Base-by-base conservation (phyloP, 2,329 filamentous ascomycete genomes). In the Cladophialophora yegresii region DNA sequence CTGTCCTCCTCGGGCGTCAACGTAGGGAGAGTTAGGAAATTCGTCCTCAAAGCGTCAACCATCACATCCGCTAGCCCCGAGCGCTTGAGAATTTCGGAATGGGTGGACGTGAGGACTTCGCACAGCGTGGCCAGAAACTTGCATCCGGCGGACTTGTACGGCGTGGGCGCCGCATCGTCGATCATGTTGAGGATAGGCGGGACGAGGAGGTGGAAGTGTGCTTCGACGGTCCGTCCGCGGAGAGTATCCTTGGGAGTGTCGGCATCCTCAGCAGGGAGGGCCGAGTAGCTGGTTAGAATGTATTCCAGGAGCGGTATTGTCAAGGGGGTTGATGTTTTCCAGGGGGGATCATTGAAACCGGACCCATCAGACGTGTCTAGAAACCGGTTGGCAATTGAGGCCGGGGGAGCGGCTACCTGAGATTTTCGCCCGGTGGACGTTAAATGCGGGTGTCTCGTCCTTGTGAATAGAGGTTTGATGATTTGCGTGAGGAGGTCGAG, bases 1-100 rank as follows among this genome's bases (percentile, higher is more conserved):
- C 90, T 90, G 62, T 95, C 89, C 0, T 82, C 74, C 71, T 91
- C 89, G 0, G 90, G 87, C 0, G 91, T 96, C 49, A 96, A 79
- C 12, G 83, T 86, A 0, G 93, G 93, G 5, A 96, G 81, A 71
- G 87, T 90, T 7, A 89, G 82, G n/a, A 96, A 82, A 40, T 87
- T 86, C 0, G 91, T 90, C 16, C 72, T 74, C 36, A 81, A 67
- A 26, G 78, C 78, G 49, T 80, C 78, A 70, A 78, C 74, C 64
- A 81, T 81, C 60, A 81, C 79, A 2, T 78, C 78, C 28, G 75
- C 75, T 16, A 81, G 73, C 60, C 80, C 80, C 7, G 77, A 80
- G 23, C 77, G 74, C 20, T 69, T 70, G 7, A 81, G 73, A 16
- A 81, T 78, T 58, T 72, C 71, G 58, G 73, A 74, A 58, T 73